A percentile compares a stretch with the other conserved stretches of the same genome.
These are phyloP conservation scores for Carex kokanica DNA, from an alignment of 176 grass and related monocot species.

Conservation along the genomic window DNA sequence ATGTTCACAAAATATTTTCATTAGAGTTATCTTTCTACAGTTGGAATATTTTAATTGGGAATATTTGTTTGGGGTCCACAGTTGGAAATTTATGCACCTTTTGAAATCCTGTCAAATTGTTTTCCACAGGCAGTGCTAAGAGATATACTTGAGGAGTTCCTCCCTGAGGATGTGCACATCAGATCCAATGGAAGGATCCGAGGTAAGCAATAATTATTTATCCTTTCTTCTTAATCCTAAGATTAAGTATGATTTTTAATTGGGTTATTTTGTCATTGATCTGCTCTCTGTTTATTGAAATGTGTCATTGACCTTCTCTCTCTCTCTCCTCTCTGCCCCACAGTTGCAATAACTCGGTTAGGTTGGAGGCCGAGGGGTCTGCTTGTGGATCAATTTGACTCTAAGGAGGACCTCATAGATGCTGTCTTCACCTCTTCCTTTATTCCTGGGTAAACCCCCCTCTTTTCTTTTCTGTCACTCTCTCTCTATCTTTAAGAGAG, in stretches of 20 bases:
- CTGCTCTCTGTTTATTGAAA: no score
- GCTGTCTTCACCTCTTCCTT: conserved; percentile 94
- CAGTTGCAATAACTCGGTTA: conserved; percentile 87
- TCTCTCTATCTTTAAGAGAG: not conserved
- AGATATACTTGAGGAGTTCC: conserved; percentile 66
- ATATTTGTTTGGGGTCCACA: conserved; percentile 12
- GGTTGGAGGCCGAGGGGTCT: conserved; percentile 80
- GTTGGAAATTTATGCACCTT: not conserved
- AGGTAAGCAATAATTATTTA: conserved; percentile 33
- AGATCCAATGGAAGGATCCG: conserved; percentile 85
- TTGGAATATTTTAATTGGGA: conserved; percentile 7
- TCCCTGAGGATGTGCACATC: conserved; percentile 84
- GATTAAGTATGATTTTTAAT: not conserved
- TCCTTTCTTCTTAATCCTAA: not conserved
- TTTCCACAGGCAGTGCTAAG: conserved; percentile 72
- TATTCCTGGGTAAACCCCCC: conserved; percentile 74
- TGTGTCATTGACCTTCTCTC: not conserved
- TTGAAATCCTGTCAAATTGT: conserved; percentile 8
- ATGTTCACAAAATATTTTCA: not conserved
- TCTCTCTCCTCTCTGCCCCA: conserved; percentile 31
- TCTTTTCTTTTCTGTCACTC: not conserved
- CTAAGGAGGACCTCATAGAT: conserved; percentile 89
- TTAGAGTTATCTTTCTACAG: not conserved
- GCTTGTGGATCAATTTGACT: conserved; percentile 91
- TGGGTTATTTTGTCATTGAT: not conserved